These are phyloP conservation scores for Cryptosporidium andersoni DNA, from an alignment of 169 alveolate species.

Conservation along the genomic window DNA sequence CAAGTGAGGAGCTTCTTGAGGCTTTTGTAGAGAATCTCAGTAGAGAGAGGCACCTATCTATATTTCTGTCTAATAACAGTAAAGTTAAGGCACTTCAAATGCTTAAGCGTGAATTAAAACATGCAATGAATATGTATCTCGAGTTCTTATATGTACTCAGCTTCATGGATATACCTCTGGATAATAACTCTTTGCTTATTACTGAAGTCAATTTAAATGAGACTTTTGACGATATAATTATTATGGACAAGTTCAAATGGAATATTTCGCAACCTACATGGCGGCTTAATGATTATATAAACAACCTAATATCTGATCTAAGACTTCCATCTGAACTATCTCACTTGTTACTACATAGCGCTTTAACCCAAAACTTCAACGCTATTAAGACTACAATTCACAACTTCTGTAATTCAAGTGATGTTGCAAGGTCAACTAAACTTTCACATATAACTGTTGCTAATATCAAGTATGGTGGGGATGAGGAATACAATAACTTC, in stretches of 20 bases:
- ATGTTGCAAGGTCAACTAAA: background rate
- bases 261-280: constrained; percentile 40
- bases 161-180: constrained; percentile 1
- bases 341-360: constrained; percentile 30
- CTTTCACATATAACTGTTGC: background rate
- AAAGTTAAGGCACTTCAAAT: constrained; percentile 21
- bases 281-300: background rate
- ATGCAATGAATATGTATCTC: constrained; percentile 33
- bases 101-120: constrained; percentile 24
- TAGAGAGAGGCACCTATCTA: constrained; percentile 53
- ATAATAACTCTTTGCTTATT: constrained; percentile 19
- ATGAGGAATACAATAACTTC: constrained; percentile 25
- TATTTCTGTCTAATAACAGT: constrained; percentile 6
- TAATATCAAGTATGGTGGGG: background rate
- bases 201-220: constrained; percentile 33
- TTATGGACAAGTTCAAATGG: constrained; percentile 54
- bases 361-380: constrained; percentile 39
- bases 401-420: background rate
- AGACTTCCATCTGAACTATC: constrained; percentile 35
- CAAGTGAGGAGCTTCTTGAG: constrained; percentile 9
- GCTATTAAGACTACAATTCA: background rate
- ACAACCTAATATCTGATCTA: constrained; percentile 21
- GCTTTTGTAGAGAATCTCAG: constrained; percentile 22
- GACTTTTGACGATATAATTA: constrained; percentile 37
- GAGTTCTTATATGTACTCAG: constrained; percentile 19